Base-by-base conservation (phyloP, 345 rosid genomes). In the Litchi chinensis region DNA sequence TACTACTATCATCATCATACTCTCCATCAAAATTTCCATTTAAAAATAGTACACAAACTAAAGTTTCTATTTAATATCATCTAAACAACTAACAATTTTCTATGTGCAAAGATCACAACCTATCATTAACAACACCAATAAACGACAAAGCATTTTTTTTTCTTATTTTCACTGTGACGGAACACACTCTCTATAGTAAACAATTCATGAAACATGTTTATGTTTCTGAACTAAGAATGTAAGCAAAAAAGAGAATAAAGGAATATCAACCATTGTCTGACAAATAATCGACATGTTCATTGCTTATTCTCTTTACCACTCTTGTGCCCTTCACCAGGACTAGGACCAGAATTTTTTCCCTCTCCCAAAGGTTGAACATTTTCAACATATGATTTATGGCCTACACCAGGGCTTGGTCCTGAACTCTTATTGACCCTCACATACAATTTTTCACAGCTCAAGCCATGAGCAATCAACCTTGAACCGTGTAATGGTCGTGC, bases 331-430 rank as follows among this genome's bases (percentile, higher is more conserved):
- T 68, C 78, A 1, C 91, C 89, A 6, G 89, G 84, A 77, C 86
- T 85, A 8, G 90, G 90, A 9, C 91, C 90, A 11, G 90, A 79
- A 22, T 81, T 7, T 75, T 13, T 21, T 16, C 13, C n/a, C n/a
- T 2, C 77, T 60, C 32, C 74, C 0, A 74, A 0, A 37, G 19
- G 24, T 28, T 68, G 65, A 37, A 71, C 12, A 63, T 65, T 57
- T 2, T 13, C 13, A 40, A 65, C 9, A 48, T 26, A 26, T 26
- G 28, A 26, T 26, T 26, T 26, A 26, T 26, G 87, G 9, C 88
- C 87, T 5, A 82, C 63, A 0, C 88, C 87, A 0, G 88, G 82
- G 59, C 86, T 86, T 32, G 88, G 87, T 44, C 91, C 91, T n/a
- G 84, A 86, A 1, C 28, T 68, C 81, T 85, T 75, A 52, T 19